phyloP scores from a whole-genome alignment of 2,329 filamentous ascomycete genomes.

The Periconia sp. region DNA sequence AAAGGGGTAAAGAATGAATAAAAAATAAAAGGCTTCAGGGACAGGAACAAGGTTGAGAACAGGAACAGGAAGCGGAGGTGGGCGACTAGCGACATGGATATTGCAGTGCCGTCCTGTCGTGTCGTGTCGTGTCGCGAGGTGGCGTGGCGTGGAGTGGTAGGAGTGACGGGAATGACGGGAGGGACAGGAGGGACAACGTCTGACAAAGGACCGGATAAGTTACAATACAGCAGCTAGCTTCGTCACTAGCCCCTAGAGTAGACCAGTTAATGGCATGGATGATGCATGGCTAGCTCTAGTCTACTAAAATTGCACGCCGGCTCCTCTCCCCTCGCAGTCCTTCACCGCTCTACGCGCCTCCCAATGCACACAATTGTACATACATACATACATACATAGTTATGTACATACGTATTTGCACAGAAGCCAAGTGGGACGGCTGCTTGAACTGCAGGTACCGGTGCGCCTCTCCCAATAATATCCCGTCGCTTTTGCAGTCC shows the following conservation, averaged over 20 bases:
- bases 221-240: too few species aligned
- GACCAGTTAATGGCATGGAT: neutral
- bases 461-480: slow-evolving; percentile 26
- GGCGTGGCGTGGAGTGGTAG: too few species aligned
- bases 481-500: slow-evolving; percentile 23
- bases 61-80: neutral
- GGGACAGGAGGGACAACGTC: too few species aligned
- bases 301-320: neutral
- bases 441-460: slow-evolving; percentile 21
- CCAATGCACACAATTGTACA: too few species aligned
- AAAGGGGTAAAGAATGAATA: too few species aligned
- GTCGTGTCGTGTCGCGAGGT: too few species aligned
- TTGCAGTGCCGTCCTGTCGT: neutral
- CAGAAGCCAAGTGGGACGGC: neutral
- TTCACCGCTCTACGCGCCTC: neutral
- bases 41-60: neutral
- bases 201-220: too few species aligned
- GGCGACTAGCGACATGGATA: neutral
- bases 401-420: too few species aligned
- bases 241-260: too few species aligned
- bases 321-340: neutral
- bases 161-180: too few species aligned
- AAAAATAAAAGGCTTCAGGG: too few species aligned
- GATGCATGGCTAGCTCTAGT: neutral
- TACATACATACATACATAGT: too few species aligned